Evolutionary conservation across 371 early-diverging fungal species (phyloP).

Genomic region (Mortierella sp.): DNA sequence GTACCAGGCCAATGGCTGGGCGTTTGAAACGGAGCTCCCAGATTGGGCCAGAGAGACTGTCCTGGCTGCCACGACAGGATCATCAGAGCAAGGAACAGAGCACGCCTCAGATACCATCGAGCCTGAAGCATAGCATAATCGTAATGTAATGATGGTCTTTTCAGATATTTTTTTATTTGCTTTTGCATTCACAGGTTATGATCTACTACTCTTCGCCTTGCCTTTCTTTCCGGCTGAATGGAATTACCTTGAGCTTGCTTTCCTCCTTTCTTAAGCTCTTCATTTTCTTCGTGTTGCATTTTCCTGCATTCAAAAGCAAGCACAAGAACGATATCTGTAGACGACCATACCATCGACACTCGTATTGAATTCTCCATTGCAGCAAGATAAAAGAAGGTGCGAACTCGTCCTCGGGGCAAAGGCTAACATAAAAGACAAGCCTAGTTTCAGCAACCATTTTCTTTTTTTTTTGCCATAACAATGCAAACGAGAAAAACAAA

Average conservation of each 20-base stretch:
- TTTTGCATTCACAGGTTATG: neutral
- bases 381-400: neutral
- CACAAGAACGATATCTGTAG: conserved; percentile 12
- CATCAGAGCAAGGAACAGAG: conserved; percentile 1
- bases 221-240: neutral
- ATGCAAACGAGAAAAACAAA: conserved; percentile 12
- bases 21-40: conserved; percentile 84
- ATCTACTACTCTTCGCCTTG: neutral
- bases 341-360: neutral
- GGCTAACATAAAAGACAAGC: neutral
- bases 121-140: neutral
- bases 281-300: neutral
- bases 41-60: conserved; percentile 77
- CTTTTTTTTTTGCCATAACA: neutral
- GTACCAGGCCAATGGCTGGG: conserved; percentile 79
- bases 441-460: neutral
- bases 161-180: neutral
- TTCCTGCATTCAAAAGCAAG: neutral
- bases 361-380: conserved; percentile 1
- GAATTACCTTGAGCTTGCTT: neutral
- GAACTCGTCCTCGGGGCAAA: neutral
- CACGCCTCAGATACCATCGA: neutral
- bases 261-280: too few relatives aligned
- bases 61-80: neutral
- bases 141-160: neutral